A percentile compares a stretch with the other conserved stretches of the same genome.
Evolutionary conservation across 1,284 basidiomycete genomes (phyloP).

Genomic region (Rhodotorula sp.): DNA sequence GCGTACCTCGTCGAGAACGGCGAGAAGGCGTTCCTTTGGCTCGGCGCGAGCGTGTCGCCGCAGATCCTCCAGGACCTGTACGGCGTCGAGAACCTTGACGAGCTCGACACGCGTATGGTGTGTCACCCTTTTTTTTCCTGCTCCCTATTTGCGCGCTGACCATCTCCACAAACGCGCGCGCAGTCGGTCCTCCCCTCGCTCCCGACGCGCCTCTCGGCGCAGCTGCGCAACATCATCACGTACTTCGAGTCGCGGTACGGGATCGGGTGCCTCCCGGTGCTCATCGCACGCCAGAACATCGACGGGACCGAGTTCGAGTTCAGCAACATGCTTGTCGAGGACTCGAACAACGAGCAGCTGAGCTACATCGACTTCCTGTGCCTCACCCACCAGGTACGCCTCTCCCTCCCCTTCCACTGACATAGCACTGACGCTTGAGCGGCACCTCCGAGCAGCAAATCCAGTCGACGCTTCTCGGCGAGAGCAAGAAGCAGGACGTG

Average conservation of each 20-base stretch:
- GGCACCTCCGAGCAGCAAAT: conserved; percentile 43
- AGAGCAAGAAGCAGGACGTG: conserved; percentile 37
- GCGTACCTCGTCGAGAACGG: conserved; percentile 95
- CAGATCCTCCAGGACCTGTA: conserved; percentile 83
- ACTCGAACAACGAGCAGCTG: conserved; percentile 93
- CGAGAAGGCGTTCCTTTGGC: conserved; percentile 86
- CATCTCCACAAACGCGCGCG: neutral
- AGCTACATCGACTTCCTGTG: conserved; percentile 48
- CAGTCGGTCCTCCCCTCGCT: conserved; percentile 74
- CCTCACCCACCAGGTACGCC: neutral
- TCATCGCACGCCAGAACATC: conserved; percentile 86
- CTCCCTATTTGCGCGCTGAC: neutral
- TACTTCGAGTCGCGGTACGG: conserved; percentile 66
- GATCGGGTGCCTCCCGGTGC: conserved; percentile 66
- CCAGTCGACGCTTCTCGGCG: conserved; percentile 42
- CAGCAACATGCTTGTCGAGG: conserved; percentile 94
- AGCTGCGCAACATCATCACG: conserved; percentile 80
- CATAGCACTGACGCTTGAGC: conserved; percentile 47
- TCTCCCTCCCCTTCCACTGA: no score
- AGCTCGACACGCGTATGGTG: conserved; percentile 74
- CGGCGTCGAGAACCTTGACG: conserved; percentile 74
- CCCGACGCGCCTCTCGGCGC: conserved; percentile 74
- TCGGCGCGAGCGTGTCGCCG: conserved; percentile 79
- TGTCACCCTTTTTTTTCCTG: conserved; percentile 39
- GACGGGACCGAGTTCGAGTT: conserved; percentile 95